Conservation (phyloP, 306 rosid genomes). For the Amphicarpaea edgeworthii region DNA sequence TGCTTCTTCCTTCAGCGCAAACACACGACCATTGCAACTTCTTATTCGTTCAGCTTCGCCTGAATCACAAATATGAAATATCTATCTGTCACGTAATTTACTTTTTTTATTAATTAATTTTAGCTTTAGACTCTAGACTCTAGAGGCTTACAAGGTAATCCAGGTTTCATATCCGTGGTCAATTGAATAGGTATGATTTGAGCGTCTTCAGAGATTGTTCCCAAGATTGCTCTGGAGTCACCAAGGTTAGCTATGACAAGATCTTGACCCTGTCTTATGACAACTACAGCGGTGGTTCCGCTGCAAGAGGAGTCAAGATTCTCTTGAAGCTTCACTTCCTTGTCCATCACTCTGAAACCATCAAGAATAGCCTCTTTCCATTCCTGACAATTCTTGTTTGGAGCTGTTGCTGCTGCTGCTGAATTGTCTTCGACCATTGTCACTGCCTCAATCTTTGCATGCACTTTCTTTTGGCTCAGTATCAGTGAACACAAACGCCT, state of each 20-base stretch:
- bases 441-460: background rate
- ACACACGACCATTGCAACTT: constrained; percentile 62
- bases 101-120: background rate
- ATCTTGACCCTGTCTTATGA: constrained; percentile 62
- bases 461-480: constrained; percentile 41
- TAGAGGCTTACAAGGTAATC: constrained; percentile 57
- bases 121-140: background rate
- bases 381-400: constrained; percentile 22
- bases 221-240: constrained; percentile 73
- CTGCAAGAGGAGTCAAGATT: constrained; percentile 61
- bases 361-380: constrained; percentile 54
- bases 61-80: constrained; percentile 38
- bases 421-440: background rate
- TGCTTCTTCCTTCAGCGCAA: constrained; percentile 61
- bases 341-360: constrained; percentile 68
- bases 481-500: constrained; percentile 52
- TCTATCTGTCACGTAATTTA: background rate
- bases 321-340: constrained; percentile 66
- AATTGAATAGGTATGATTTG: constrained; percentile 56
- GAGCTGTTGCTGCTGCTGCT: background rate
- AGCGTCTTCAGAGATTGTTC: constrained; percentile 48
- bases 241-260: constrained; percentile 70
- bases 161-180: constrained; percentile 73
- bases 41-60: constrained; percentile 64
- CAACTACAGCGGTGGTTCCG: constrained; percentile 72